Base-by-base conservation (phyloP, 192 early-diverging fungal species). In the Linderina pennispora region DNA sequence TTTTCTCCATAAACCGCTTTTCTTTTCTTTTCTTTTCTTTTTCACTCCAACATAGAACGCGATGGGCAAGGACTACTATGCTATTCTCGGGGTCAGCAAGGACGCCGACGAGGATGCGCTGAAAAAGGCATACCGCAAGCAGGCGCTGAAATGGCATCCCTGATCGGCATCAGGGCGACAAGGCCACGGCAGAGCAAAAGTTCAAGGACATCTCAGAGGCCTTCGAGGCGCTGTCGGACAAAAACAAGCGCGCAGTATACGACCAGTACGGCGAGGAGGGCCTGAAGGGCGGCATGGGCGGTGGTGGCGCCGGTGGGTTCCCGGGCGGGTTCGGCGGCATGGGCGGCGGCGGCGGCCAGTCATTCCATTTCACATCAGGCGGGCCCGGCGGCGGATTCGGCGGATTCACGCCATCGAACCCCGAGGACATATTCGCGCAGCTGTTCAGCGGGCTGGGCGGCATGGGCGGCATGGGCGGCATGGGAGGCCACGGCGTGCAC, bases 171-270 rank as follows among this genome's bases (percentile, higher is more conserved):
- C 50, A 54, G 44, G 57, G 52, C 32, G 48, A 65, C 45, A 58
- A 58, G 32, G 61, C 53, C 14, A 33, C 26, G 14, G 74, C 77
- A 8, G 69, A 64, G 8, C 46, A 47, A 10, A 77, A 88, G 58
- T 99, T 99, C 79, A 96, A 98, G 74, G 95, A 99, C 46, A 92
- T 99, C 51, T 92, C 90, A 35, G 92, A 97, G 64, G 95, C 97
- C 8, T 99, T 94, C 59, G 95, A 98, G 59, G 82, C 91, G 42
- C 84, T 99, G 20, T 92, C 91, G 11, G 95, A 99, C 67, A 35
- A 78, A 40, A 75, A 97, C 21, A 95, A 94, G 75, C 81, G 92
- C 42, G 73, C 82, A 43, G 77, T 90, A 46, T 99, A 99, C 69
- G 97, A 99, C 59, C 82, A 85, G 56, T 97, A 78, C 58, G 93